Base-by-base conservation (phyloP, 2,329 filamentous ascomycete species). In the Penicillium sp. region DNA sequence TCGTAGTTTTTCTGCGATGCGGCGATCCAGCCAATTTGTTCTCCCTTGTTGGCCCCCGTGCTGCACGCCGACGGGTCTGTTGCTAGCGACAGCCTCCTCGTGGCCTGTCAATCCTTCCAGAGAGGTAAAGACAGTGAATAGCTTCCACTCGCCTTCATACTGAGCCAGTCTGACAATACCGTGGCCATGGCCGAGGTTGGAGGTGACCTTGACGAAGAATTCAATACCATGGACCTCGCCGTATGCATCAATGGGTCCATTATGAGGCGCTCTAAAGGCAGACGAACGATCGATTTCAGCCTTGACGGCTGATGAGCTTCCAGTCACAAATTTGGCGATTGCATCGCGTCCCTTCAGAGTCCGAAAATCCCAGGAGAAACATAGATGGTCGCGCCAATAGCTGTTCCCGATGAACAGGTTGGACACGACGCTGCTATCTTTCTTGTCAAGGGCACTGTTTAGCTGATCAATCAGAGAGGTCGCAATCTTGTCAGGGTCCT, bases 61-160 rank as follows among this genome's bases (percentile, higher is more conserved):
- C 32, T 76, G 67, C 4, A 76, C 80, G 0, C 84, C 84, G 16
- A 69, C 68, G 0, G 79, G 74, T 23, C 84, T 71, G 3, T 70
- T 71, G 1, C 57, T 58, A 1, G 74, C 70, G 1, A 72, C 60
- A 0, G 55, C 51, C 60, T 86, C 80, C 48, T 81, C 76, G 41
- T 75, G 66, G 0, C 75, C 78, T 3, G 70, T 76, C 4, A 87
- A 52, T 29, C 77, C 74, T 1, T 73, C 59, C 4, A 87, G 67
- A 0, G 73, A 70, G 0, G 84, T 86, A 57, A 80, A 86, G 0
- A 87, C 56, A 1, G 80, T 82, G 51, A 79, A 84, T 0, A 80
- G 76, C 59, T 81, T 83, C 82, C 81, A 86, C 5, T 66, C 46
- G 2, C 63, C 65, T 0, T 64, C 66, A 4, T 66, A 60, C 50